A percentile compares a stretch with the other conserved stretches of the same genome.
phyloP scores from a whole-genome alignment of 2,329 filamentous ascomycete species.

The Ustulina deusta region DNA sequence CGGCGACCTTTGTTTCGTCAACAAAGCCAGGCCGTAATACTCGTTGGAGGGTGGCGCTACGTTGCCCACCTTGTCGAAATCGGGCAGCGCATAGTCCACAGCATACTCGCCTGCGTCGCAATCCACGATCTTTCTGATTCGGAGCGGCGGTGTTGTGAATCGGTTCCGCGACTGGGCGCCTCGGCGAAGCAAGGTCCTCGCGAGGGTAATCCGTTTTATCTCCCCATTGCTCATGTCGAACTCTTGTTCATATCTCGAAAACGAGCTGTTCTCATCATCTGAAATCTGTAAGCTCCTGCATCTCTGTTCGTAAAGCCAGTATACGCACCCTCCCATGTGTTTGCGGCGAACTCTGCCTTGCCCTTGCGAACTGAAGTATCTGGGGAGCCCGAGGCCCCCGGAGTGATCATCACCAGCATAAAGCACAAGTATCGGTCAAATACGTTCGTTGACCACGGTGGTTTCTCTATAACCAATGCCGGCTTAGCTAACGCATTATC shows the following conservation, averaged over 20 bases:
- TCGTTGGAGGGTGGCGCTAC: constrained; percentile 2
- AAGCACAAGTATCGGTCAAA: not conserved
- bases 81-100: constrained; percentile 1
- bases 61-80: not conserved
- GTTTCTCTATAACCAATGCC: not conserved
- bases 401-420: not conserved
- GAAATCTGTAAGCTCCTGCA: not conserved
- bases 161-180: not conserved
- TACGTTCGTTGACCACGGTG: not conserved
- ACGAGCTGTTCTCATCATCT: too few species aligned
- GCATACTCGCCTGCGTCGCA: constrained; percentile 15
- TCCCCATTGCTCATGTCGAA: not conserved
- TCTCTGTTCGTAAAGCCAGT: not conserved
- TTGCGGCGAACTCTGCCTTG: not conserved
- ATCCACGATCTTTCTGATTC: constrained; percentile 5
- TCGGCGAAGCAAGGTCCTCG: not conserved
- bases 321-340: not conserved
- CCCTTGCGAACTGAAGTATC: not conserved
- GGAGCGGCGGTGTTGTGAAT: not conserved
- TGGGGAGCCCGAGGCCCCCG: not conserved
- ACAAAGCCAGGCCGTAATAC: not conserved
- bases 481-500: constrained; percentile 14
- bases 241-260: not conserved
- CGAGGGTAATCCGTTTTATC: constrained; percentile 9
- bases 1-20: not conserved